A percentile compares a stretch with the other conserved stretches of the same genome.
Conservation (phyloP, 176 grass and related monocot species). For the Olyra latifolia region DNA sequence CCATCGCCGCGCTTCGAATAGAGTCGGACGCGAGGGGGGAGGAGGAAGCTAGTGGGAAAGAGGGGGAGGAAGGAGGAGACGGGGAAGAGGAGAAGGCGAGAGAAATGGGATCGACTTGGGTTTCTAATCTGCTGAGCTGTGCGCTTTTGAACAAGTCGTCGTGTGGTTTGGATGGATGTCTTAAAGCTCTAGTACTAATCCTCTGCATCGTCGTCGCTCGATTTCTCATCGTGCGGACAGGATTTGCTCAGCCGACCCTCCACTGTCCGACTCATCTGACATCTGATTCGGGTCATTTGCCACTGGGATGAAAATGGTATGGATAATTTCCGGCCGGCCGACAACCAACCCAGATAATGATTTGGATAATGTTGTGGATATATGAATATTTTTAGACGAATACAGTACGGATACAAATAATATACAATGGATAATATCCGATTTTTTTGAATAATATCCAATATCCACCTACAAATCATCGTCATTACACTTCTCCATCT, state of each 20-base stretch:
- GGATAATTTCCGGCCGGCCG: too few relatives aligned
- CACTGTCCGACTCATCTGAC: background rate
- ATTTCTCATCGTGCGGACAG: constrained; percentile 16
- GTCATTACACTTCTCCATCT: too few relatives aligned
- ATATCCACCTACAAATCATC: too few relatives aligned
- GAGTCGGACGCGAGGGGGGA: constrained; percentile 3
- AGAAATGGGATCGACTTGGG: constrained; percentile 18
- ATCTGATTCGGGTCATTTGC: background rate
- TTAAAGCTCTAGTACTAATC: constrained; percentile 9
- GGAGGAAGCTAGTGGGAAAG: background rate
- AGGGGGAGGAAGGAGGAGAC: background rate
- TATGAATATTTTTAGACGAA: too few relatives aligned
- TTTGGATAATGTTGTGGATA: too few relatives aligned
- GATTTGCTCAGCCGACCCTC: constrained; percentile 10
- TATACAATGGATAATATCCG: too few relatives aligned
- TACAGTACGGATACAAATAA: too few relatives aligned
- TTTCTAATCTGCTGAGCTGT: constrained; percentile 21
- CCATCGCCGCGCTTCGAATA: constrained; percentile 30
- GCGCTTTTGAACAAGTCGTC: constrained; percentile 34
- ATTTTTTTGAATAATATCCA: too few relatives aligned
- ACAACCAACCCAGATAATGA: too few relatives aligned
- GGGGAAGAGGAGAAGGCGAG: background rate
- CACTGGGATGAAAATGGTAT: too few relatives aligned
- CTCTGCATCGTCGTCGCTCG: background rate
- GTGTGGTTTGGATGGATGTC: constrained; percentile 9